These are phyloP conservation scores for Nemania sp. DNA, from an alignment of 2,329 filamentous ascomycete genomes.

Conservation along the genomic window DNA sequence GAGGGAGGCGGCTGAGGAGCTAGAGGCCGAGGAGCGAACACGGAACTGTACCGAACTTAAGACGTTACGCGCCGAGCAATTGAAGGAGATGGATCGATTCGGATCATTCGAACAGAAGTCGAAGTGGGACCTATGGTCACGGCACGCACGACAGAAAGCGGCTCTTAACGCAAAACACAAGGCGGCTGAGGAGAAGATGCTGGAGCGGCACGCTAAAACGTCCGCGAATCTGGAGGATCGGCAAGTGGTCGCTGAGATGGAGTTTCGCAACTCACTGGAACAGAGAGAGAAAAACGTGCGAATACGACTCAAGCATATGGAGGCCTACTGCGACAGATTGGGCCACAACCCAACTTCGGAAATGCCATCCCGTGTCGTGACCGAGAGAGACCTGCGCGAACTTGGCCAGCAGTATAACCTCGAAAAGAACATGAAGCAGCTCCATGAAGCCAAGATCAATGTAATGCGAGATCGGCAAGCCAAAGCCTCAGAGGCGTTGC, in stretches of 20 bases:
- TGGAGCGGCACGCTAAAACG: constrained; percentile 58
- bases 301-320: constrained; percentile 67
- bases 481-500: constrained; percentile 63
- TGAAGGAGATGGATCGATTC: constrained; percentile 58
- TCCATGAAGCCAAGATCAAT: constrained; percentile 65
- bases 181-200: constrained; percentile 56
- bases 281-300: constrained; percentile 61
- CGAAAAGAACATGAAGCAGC: constrained; percentile 61
- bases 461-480: constrained; percentile 68
- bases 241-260: constrained; percentile 66
- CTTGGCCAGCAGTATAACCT: constrained; percentile 65
- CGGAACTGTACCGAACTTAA: constrained; percentile 50
- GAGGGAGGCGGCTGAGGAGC: constrained; percentile 47
- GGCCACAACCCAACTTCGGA: constrained; percentile 46
- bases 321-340: constrained; percentile 64
- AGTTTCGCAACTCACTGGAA: constrained; percentile 58
- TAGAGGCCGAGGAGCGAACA: constrained; percentile 53
- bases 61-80: constrained; percentile 50
- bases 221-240: constrained; percentile 62
- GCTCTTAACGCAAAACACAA: constrained; percentile 53
- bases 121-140: constrained; percentile 54
- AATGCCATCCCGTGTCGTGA: constrained; percentile 58
- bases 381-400: constrained; percentile 62
- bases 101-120: constrained; percentile 53
- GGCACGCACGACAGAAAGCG: constrained; percentile 55